phyloP scores from a whole-genome alignment of 305 asterid species.

The Plantago lanceolata region DNA sequence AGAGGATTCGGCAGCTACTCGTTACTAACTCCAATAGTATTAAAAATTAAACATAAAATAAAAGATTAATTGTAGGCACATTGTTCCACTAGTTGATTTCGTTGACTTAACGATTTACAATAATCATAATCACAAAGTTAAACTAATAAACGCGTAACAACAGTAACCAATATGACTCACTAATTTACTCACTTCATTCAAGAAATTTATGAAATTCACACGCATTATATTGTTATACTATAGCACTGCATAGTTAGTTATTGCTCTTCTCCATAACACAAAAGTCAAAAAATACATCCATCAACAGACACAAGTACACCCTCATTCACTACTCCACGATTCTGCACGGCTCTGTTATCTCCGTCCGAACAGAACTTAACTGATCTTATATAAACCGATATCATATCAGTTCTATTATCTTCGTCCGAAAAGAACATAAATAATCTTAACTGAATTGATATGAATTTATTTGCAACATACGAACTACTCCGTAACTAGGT shows the following conservation, averaged over 20 bases:
- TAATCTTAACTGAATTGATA: too few relatives aligned
- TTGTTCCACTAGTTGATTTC: background rate
- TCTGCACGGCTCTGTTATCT: too few relatives aligned
- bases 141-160: background rate
- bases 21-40: background rate
- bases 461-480: too few relatives aligned
- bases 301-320: background rate
- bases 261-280: background rate
- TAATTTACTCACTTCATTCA: background rate
- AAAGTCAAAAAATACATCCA: background rate
- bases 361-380: too few relatives aligned
- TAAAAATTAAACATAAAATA: too few relatives aligned
- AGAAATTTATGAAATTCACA: slow-evolving; percentile 2
- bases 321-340: too few relatives aligned
- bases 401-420: too few relatives aligned
- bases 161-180: background rate
- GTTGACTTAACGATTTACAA: background rate
- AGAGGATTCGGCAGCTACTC: background rate
- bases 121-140: background rate
- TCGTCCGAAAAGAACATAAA: too few relatives aligned
- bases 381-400: too few relatives aligned
- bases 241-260: background rate
- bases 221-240: background rate
- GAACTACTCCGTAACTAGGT: too few relatives aligned
- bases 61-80: background rate